A percentile compares a stretch with the other conserved stretches of the same genome.
These are phyloP conservation scores for Xylaria flabelliformis DNA, from an alignment of 495 filamentous ascomycete species.

Conservation along the genomic window DNA sequence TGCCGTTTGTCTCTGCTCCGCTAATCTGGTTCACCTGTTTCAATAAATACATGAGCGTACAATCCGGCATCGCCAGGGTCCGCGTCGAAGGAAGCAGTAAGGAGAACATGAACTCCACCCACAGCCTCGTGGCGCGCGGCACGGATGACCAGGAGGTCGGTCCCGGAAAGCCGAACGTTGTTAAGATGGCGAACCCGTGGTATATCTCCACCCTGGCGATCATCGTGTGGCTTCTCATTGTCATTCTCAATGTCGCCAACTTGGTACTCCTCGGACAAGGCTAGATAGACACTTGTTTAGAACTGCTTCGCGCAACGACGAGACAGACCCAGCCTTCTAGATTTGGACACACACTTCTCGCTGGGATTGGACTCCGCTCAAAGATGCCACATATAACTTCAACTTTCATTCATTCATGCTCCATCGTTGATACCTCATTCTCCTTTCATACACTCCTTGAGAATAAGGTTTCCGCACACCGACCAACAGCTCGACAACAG, in stretches of 20 bases:
- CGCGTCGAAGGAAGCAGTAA: slow-evolving; percentile 39
- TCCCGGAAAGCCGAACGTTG: slow-evolving; percentile 32
- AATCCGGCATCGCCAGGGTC: slow-evolving; percentile 43
- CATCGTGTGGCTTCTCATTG: slow-evolving; percentile 71
- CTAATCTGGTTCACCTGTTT: slow-evolving; percentile 87
- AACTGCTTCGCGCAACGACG: background rate
- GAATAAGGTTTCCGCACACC: background rate
- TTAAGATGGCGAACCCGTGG: slow-evolving; percentile 69
- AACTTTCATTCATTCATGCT: background rate
- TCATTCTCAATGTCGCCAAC: slow-evolving; percentile 75
- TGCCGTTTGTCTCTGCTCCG: slow-evolving; percentile 83
- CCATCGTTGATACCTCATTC: background rate
- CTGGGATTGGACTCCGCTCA: background rate
- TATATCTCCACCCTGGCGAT: slow-evolving; percentile 60
- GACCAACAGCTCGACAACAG: background rate
- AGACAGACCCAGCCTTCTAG: background rate
- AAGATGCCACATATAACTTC: background rate
- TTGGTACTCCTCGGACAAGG: slow-evolving; percentile 71
- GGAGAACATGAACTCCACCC: slow-evolving; percentile 27
- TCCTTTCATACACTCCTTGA: background rate
- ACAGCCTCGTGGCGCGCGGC: slow-evolving; percentile 15
- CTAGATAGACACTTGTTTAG: slow-evolving; percentile 16
- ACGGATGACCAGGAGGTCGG: slow-evolving; percentile 32
- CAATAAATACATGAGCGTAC: slow-evolving; percentile 81
- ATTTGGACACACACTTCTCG: background rate